phyloP scores from a whole-genome alignment of 2,329 filamentous ascomycete genomes.

The Aspergillus hortae region DNA sequence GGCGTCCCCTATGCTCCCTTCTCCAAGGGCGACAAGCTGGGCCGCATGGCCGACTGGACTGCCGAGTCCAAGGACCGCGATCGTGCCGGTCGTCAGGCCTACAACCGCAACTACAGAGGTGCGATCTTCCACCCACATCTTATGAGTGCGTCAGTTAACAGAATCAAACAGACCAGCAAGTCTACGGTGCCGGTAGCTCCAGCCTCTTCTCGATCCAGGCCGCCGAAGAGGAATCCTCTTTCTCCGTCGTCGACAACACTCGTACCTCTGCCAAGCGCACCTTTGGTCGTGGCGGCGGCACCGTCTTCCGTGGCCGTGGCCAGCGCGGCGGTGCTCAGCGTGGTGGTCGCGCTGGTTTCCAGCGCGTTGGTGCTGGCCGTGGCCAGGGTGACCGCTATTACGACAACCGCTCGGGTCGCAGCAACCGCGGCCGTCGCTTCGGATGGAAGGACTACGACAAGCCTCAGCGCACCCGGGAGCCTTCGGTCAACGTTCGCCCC shows the following conservation, averaged over 20 bases:
- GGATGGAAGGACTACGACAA: conserved; percentile 99
- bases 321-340: conserved; percentile 76
- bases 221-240: conserved; percentile 92
- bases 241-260: conserved; percentile 96
- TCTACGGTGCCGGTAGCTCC: conserved; percentile 86
- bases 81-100: conserved; percentile 78
- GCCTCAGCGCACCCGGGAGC: conserved; percentile 91
- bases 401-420: conserved; percentile 66
- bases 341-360: conserved; percentile 67
- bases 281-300: conserved; percentile 80
- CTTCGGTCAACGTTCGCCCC: conserved; percentile 91
- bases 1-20: conserved; percentile 97
- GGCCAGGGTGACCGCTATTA: conserved; percentile 65
- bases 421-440: conserved; percentile 76
- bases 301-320: conserved; percentile 76
- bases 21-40: conserved; percentile 97
- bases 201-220: conserved; percentile 85
- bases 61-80: conserved; percentile 72
- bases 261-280: conserved; percentile 79
- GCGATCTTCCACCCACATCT: conserved; percentile 18
- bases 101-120: conserved; percentile 93
- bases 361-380: conserved; percentile 67
- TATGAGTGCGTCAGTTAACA: background rate
- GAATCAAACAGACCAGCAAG: conserved; percentile 72
- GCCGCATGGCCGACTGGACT: conserved; percentile 99